Percentiles rank a stretch among this genome's conserved stretches.
Conservation (phyloP, 2,329 filamentous ascomycete species). For the Cordyceps pruinosa region DNA sequence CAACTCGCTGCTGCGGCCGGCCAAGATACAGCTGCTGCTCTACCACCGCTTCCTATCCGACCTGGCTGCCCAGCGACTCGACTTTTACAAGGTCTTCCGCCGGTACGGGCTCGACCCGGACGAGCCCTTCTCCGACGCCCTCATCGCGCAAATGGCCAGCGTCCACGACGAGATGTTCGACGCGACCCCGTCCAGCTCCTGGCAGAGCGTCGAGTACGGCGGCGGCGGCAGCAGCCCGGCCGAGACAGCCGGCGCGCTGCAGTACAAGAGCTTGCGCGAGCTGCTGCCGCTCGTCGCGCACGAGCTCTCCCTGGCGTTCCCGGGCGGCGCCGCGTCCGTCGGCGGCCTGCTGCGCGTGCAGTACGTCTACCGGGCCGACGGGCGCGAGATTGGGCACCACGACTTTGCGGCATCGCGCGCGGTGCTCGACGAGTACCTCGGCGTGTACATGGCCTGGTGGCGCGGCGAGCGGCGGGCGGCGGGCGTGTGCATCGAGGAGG, state of each 20-base stretch:
- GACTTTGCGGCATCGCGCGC: constrained; percentile 61
- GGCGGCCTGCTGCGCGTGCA: constrained; percentile 47
- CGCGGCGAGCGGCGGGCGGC: constrained; percentile 62
- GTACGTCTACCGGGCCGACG: constrained; percentile 46
- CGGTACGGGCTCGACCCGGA: constrained; percentile 65
- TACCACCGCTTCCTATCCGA: constrained; percentile 80
- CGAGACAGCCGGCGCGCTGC: constrained; percentile 30
- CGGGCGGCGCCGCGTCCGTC: constrained; percentile 39
- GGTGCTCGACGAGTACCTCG: constrained; percentile 59
- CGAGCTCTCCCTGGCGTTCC: constrained; percentile 47
- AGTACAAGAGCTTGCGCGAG: constrained; percentile 42
- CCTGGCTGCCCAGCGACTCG: constrained; percentile 63
- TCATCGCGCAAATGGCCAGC: constrained; percentile 66
- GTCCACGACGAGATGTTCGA: constrained; percentile 61
- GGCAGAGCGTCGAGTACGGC: neutral
- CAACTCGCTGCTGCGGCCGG: constrained; percentile 63
- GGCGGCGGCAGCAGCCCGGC: neutral
- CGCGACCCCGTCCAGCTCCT: constrained; percentile 36
- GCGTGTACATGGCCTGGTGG: constrained; percentile 79
- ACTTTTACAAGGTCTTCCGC: constrained; percentile 60
- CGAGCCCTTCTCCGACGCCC: constrained; percentile 66
- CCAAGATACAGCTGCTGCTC: constrained; percentile 79
- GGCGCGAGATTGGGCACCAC: constrained; percentile 45
- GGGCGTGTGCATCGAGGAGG: constrained; percentile 76
- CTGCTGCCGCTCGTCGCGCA: constrained; percentile 38